These are phyloP conservation scores for Geotrichum reessii DNA, from an alignment of 1,139 yeast species.

Conservation along the genomic window DNA sequence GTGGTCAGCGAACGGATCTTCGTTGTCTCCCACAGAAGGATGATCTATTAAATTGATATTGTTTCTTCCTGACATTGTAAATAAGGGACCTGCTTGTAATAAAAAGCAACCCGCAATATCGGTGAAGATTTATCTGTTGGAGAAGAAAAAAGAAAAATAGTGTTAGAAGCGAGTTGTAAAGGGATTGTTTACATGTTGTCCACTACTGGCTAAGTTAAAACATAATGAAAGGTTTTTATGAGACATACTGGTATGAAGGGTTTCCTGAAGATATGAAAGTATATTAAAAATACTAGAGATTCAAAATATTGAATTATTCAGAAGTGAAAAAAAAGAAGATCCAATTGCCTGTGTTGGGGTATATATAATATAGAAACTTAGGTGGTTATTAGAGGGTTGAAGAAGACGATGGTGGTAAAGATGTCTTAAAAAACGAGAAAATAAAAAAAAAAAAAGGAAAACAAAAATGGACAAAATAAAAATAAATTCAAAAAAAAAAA, in stretches of 20 bases:
- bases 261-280: too few relatives aligned
- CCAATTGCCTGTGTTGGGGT: neutral
- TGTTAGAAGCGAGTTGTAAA: neutral
- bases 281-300: too few relatives aligned
- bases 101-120: conserved; percentile 2
- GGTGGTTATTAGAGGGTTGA: neutral
- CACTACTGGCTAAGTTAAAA: neutral
- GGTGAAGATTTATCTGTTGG: neutral
- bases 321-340: neutral
- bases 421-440: too few relatives aligned
- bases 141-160: neutral
- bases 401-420: neutral
- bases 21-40: conserved; percentile 13
- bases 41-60: conserved; percentile 16
- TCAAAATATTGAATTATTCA: neutral
- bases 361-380: neutral
- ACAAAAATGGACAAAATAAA: neutral
- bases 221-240: neutral
- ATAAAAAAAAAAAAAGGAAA: neutral
- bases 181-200: neutral
- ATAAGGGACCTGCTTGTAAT: conserved; percentile 2
- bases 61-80: conserved; percentile 12
- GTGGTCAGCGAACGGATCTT: conserved; percentile 16
- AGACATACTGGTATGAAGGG: neutral
- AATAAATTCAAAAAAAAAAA: neutral